A percentile compares a stretch with the other conserved stretches of the same genome.
These are phyloP conservation scores for Fusarium secorum DNA, from an alignment of 2,329 filamentous ascomycete genomes.

Conservation along the genomic window DNA sequence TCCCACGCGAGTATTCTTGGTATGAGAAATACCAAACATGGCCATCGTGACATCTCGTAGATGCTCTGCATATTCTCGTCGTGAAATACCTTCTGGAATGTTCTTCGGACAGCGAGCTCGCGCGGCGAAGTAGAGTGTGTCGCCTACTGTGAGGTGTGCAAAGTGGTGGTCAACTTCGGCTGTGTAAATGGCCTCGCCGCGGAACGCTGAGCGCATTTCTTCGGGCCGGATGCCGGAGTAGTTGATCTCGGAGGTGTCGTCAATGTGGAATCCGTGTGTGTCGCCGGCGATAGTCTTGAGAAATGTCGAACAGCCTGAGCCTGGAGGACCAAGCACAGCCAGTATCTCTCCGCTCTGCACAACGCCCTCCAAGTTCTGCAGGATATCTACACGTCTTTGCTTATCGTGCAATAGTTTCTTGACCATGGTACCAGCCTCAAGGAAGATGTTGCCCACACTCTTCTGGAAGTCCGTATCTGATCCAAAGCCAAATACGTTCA, in stretches of 20 bases:
- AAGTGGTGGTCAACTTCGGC: slow-evolving; percentile 84
- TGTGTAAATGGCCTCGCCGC: slow-evolving; percentile 84
- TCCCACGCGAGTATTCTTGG: slow-evolving; percentile 72
- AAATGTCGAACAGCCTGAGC: slow-evolving; percentile 78
- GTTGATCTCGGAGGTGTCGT: slow-evolving; percentile 73
- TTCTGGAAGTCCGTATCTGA: slow-evolving; percentile 44
- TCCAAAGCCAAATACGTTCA: slow-evolving; percentile 43
- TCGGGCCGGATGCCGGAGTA: slow-evolving; percentile 72
- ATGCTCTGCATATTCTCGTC: slow-evolving; percentile 62
- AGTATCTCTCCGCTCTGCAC: slow-evolving; percentile 75
- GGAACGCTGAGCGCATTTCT: slow-evolving; percentile 77
- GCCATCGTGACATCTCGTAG: slow-evolving; percentile 75
- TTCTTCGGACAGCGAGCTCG: slow-evolving; percentile 68
- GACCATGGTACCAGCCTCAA: slow-evolving; percentile 27
- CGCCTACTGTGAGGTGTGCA: slow-evolving; percentile 75
- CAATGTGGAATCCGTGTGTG: slow-evolving; percentile 77
- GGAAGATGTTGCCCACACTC: slow-evolving; percentile 40
- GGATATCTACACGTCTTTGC: slow-evolving; percentile 67
- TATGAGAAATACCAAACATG: slow-evolving; percentile 74
- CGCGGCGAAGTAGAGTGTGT: slow-evolving; percentile 79
- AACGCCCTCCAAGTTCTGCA: slow-evolving; percentile 69
- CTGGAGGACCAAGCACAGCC: slow-evolving; percentile 73
- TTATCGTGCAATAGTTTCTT: slow-evolving; percentile 48
- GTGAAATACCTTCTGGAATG: slow-evolving; percentile 64
- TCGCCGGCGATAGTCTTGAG: slow-evolving; percentile 83